A percentile compares a stretch with the other conserved stretches of the same genome.
These are phyloP conservation scores for Aspergillus cristatus DNA, from an alignment of 495 filamentous ascomycete genomes.

Conservation along the genomic window DNA sequence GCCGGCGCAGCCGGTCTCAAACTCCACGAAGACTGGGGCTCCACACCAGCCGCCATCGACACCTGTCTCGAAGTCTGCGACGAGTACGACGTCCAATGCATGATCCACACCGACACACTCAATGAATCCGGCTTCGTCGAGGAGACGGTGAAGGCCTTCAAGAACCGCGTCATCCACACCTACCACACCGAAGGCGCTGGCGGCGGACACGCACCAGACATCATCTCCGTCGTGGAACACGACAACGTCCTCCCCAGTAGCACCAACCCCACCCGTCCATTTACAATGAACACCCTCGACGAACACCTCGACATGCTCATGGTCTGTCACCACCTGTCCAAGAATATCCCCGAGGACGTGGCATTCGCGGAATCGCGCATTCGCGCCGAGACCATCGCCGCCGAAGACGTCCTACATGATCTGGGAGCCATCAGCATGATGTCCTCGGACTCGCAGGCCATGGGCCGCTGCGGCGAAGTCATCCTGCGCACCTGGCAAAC, in stretches of 20 bases:
- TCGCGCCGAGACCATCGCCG: conserved; percentile 91
- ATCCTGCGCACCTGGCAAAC: conserved; percentile 95
- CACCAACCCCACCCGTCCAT: conserved; percentile 91
- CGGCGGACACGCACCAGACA: conserved; percentile 93
- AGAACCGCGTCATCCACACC: conserved; percentile 87
- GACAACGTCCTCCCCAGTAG: conserved; percentile 85
- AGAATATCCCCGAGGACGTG: conserved; percentile 91
- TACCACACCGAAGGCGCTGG: conserved; percentile 98
- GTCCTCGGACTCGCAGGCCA: conserved; percentile 92
- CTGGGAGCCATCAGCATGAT: conserved; percentile 97
- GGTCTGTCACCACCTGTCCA: conserved; percentile 92
- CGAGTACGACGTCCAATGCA: conserved; percentile 82
- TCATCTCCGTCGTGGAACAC: conserved; percentile 89
- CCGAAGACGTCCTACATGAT: conserved; percentile 95
- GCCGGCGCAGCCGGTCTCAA: conserved; percentile 90
- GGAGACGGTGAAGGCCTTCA: conserved; percentile 80
- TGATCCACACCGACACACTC: conserved; percentile 96
- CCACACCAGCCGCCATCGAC: conserved; percentile 88
- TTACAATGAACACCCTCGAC: conserved; percentile 86
- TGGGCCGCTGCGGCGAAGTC: conserved; percentile 95
- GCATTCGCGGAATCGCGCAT: conserved; percentile 95
- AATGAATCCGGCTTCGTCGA: conserved; percentile 98
- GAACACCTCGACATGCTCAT: conserved; percentile 99
- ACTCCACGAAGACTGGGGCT: conserved; percentile 97
- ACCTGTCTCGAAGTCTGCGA: conserved; percentile 83